Base-by-base conservation (phyloP, 2,329 filamentous ascomycete species). In the Lizonia empirigonia region DNA sequence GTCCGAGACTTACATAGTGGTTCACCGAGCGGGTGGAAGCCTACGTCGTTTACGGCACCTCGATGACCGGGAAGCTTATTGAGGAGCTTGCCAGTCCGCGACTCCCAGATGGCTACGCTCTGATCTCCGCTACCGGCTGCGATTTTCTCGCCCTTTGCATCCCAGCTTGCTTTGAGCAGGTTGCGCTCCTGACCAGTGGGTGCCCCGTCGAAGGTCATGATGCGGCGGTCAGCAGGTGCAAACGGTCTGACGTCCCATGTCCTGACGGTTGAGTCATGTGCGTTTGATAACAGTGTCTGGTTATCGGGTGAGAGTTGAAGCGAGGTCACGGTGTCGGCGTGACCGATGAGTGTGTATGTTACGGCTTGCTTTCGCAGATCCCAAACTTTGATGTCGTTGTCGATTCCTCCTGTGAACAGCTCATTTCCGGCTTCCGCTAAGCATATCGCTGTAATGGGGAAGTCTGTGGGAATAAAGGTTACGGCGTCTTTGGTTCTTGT, bases 191-290 rank as follows among this genome's bases (percentile, higher is more conserved):
- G 75, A 0, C 92, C 92, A 27, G 85, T 81, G 9, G 89, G 87
- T 0, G 93, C 93, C n/a, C 94, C 94, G 64, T 97, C 93, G 71
- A 94, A 96, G 0, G 90, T 96, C 67, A 85, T 85, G 53, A 97
- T 85, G 53, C 90, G 86, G 59, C 94, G 82, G 70, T 97, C 89
- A 0, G 88, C 85, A 0, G 94, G 91, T 6, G 94, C 93, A 75
- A 97, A 99, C 0, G 94, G 93, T 61, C 93, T 83, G 44, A 99
- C 89, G 70, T 99, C 93, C 94, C 94, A 99, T 15, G 92, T 97
- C 65, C 90, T 84, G 29, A 92, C 94, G 0, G 93, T 96, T 16
- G 89, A 91, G 73, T 99, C 94, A 80, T 97, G 94, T 7, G 91
- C 88, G 67, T 96, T 94, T 2, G 93, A 97, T 4, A 97, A 79